Percentiles rank a stretch among this genome's conserved stretches.
Conservation (phyloP, 2,329 filamentous ascomycete species). For the Colletotrichum lentis region DNA sequence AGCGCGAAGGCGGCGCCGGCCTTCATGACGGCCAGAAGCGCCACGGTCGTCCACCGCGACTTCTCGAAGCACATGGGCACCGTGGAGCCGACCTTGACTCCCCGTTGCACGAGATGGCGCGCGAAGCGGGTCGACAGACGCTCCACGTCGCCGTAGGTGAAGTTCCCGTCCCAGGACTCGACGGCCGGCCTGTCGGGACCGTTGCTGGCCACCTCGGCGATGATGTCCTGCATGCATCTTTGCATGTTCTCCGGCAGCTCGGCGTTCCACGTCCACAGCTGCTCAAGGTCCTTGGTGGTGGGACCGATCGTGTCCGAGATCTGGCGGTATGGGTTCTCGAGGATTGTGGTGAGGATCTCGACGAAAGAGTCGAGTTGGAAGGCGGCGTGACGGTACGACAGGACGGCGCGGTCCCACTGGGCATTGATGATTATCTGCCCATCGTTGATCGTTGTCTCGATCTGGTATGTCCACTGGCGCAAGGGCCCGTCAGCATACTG, state of each 20-base stretch:
- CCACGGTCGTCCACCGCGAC: slow-evolving; percentile 56
- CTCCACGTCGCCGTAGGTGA: slow-evolving; percentile 58
- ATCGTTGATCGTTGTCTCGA: slow-evolving; percentile 35
- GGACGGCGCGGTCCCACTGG: slow-evolving; percentile 37
- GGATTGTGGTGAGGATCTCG: slow-evolving; percentile 38
- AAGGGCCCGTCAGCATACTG: slow-evolving; percentile 9
- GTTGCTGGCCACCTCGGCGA: slow-evolving; percentile 49
- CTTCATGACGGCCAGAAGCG: slow-evolving; percentile 58
- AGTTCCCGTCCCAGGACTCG: slow-evolving; percentile 59
- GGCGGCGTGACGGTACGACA: slow-evolving; percentile 36
- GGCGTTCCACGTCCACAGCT: slow-evolving; percentile 58
- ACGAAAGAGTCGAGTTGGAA: slow-evolving; percentile 39
- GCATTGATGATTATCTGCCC: slow-evolving; percentile 36
- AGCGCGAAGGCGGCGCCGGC: slow-evolving; percentile 58
- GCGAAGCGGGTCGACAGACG: slow-evolving; percentile 53
- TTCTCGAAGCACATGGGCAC: slow-evolving; percentile 63
- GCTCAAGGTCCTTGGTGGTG: slow-evolving; percentile 50
- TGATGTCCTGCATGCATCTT: slow-evolving; percentile 57
- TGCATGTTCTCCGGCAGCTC: slow-evolving; percentile 51
- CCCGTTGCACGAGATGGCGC: slow-evolving; percentile 48
- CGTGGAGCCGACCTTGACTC: slow-evolving; percentile 50
- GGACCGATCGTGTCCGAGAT: slow-evolving; percentile 38
- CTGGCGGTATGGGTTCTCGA: slow-evolving; percentile 33
- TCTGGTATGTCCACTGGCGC: slow-evolving; percentile 41
- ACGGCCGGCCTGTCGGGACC: slow-evolving; percentile 54